Conservation (phyloP, 2,329 filamentous ascomycete genomes). For the Apiospora hydei region DNA sequence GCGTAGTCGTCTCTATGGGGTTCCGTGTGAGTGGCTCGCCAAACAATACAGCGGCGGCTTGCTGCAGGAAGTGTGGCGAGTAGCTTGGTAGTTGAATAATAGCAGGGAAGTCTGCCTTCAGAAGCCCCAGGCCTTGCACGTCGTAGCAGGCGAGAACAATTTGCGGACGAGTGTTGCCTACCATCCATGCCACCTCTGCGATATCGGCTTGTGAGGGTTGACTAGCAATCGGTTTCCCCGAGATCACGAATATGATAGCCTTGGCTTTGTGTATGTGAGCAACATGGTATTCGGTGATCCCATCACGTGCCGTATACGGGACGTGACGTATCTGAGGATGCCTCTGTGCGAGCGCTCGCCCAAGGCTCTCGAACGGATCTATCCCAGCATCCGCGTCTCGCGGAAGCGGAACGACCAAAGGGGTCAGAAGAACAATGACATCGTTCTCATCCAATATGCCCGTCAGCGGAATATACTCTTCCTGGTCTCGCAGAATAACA, state of each 20-base stretch:
- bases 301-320: slow-evolving; percentile 70
- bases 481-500: slow-evolving; percentile 17
- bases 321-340: slow-evolving; percentile 73
- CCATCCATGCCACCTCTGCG: slow-evolving; percentile 52
- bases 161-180: slow-evolving; percentile 57
- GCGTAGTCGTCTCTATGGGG: slow-evolving; percentile 38
- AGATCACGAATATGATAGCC: slow-evolving; percentile 67
- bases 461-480: slow-evolving; percentile 53
- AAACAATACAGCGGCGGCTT: slow-evolving; percentile 61
- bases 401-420: slow-evolving; percentile 57
- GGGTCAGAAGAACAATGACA: slow-evolving; percentile 68
- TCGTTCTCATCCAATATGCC: slow-evolving; percentile 56
- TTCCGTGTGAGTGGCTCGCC: slow-evolving; percentile 41
- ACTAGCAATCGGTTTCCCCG: slow-evolving; percentile 53
- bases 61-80: slow-evolving; percentile 53
- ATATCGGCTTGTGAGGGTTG: slow-evolving; percentile 61
- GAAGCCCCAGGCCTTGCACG: slow-evolving; percentile 46
- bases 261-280: slow-evolving; percentile 68
- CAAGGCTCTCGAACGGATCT: slow-evolving; percentile 78
- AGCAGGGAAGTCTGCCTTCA: slow-evolving; percentile 56
- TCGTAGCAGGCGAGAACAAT: slow-evolving; percentile 61
- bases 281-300: slow-evolving; percentile 69
- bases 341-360: slow-evolving; percentile 65
- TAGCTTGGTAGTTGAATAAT: slow-evolving; percentile 59
- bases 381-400: slow-evolving; percentile 49